A percentile compares a stretch with the other conserved stretches of the same genome.
Evolutionary conservation across 106 monocot species (phyloP).

Genomic region (Amphibolis antarctica): DNA sequence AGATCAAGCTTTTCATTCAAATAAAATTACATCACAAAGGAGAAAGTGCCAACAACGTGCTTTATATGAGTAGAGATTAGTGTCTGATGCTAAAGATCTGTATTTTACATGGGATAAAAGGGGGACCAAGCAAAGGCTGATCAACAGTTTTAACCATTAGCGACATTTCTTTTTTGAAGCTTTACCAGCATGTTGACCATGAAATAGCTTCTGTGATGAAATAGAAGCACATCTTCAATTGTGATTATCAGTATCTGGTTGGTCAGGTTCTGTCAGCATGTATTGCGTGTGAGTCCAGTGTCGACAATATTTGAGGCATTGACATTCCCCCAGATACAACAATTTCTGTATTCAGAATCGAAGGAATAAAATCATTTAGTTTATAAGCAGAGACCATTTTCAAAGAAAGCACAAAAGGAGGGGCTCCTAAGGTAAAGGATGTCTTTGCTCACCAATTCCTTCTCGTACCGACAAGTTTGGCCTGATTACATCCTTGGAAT

Average conservation of each 20-base stretch:
- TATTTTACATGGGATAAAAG: no score
- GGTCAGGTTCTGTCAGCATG: constrained; percentile 40
- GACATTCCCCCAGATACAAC: constrained; percentile 74
- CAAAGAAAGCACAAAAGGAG: no score
- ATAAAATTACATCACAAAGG: no score
- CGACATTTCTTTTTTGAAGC: not conserved
- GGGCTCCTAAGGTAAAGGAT: no score
- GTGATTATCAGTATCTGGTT: constrained; percentile 24
- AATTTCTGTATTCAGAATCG: constrained; percentile 40
- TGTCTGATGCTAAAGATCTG: no score
- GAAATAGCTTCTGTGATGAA: not conserved
- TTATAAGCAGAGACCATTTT: no score
- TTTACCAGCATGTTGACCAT: not conserved
- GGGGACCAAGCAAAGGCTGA: no score
- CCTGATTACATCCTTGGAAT: constrained; percentile 57
- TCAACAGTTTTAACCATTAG: no score
- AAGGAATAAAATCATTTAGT: no score
- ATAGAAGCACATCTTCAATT: not conserved
- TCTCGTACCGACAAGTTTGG: constrained; percentile 86
- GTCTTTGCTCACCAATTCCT: constrained; percentile 54
- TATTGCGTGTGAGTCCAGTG: constrained; percentile 32
- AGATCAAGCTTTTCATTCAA: no score
- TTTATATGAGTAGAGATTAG: no score
- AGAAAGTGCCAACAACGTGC: no score
- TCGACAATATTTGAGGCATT: constrained; percentile 63